Conservation (phyloP, 2,329 filamentous ascomycete species). For the Calonectria crousiana region DNA sequence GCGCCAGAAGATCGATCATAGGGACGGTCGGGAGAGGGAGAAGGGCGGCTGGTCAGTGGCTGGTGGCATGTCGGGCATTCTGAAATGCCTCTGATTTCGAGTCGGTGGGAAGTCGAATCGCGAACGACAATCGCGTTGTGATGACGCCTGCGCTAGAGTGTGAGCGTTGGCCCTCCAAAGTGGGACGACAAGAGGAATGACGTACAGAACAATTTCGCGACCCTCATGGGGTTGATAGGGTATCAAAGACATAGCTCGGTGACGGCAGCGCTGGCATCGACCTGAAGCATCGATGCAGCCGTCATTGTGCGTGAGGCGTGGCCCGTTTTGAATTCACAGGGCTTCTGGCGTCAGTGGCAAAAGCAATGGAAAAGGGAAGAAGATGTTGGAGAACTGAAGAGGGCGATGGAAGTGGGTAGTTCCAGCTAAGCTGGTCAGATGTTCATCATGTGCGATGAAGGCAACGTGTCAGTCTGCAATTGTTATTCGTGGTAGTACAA, state of each 20-base stretch:
- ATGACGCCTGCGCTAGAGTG: slow-evolving; percentile 75
- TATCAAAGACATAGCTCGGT: slow-evolving; percentile 72
- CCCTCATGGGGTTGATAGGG: slow-evolving; percentile 81
- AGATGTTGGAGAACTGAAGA: background rate
- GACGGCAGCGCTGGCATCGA: slow-evolving; percentile 31
- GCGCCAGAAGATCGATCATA: slow-evolving; percentile 58
- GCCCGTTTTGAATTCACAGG: background rate
- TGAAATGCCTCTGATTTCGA: slow-evolving; percentile 82
- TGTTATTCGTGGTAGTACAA: background rate
- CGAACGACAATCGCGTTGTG: slow-evolving; percentile 93
- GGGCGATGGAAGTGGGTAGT: slow-evolving; percentile 1
- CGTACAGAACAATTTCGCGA: slow-evolving; percentile 84
- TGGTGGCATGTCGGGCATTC: slow-evolving; percentile 95
- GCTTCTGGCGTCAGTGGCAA: background rate
- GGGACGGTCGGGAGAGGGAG: slow-evolving; percentile 61
- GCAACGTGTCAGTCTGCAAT: slow-evolving; percentile 5
- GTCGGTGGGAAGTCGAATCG: slow-evolving; percentile 85
- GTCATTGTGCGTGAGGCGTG: slow-evolving; percentile 34
- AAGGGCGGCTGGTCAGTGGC: slow-evolving; percentile 63
- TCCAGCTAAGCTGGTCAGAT: slow-evolving; percentile 7
- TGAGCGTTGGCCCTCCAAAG: slow-evolving; percentile 23
- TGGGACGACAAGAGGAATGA: slow-evolving; percentile 41
- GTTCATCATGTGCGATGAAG: background rate
- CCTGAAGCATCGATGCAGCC: slow-evolving; percentile 35
- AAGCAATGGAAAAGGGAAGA: background rate